phyloP scores from a whole-genome alignment of 1,284 basidiomycete species.

The Austropuccinia psidii region DNA sequence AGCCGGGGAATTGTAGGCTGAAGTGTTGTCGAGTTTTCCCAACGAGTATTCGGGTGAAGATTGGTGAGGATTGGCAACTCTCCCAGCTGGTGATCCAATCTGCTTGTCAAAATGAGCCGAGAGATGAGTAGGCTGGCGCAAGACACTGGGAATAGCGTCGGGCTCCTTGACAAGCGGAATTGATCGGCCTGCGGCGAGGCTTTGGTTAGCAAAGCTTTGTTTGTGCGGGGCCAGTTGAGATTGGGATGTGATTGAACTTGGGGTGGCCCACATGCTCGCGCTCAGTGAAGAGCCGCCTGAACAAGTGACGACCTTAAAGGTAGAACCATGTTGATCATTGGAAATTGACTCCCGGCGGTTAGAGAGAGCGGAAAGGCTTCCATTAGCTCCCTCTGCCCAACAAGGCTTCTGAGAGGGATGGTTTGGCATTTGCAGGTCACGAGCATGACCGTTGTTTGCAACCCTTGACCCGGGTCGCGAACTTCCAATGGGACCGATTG shows the following conservation, averaged over 20 bases:
- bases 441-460: constrained; percentile 1
- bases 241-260: not conserved
- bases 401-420: not conserved
- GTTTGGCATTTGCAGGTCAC: not conserved
- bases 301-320: not conserved
- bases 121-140: not conserved
- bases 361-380: not conserved
- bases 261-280: constrained; percentile 36
- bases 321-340: not conserved
- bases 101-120: not conserved
- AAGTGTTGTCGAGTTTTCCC: not conserved
- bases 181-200: not conserved
- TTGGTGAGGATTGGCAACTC: not conserved
- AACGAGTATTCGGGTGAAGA: not conserved
- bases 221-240: too few relatives aligned
- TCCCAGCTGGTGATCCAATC: not conserved
- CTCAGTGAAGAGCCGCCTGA: constrained; percentile 34
- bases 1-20: constrained; percentile 20
- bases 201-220: not conserved
- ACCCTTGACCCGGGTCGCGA: constrained; percentile 29
- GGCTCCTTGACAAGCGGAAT: not conserved
- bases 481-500: constrained; percentile 30
- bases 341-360: not conserved
- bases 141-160: not conserved
- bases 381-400: not conserved